Evolutionary conservation across 805 yeast genomes (phyloP), one percentile per base, ranked within the genome.

Genomic region (Metschnikowia similis): DNA sequence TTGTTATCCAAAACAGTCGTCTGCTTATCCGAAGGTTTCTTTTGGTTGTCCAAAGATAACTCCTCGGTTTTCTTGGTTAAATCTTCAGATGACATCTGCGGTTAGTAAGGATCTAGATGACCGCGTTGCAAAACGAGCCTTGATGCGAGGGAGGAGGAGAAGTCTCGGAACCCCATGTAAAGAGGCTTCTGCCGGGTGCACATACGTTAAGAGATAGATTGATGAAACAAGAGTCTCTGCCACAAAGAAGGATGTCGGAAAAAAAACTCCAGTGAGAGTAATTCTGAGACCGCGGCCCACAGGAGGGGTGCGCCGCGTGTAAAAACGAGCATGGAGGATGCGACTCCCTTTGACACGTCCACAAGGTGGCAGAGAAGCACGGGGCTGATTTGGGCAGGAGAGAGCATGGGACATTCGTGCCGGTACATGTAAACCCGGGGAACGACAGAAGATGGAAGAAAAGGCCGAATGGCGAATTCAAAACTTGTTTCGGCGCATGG

Each of bases 1-100:
- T 77, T 74, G 58, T 75, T 74, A 62, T 81, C 78, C 59, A 84
- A 78, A 48, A 82, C 83, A 43, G 87, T 82, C 61, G 69, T 65
- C 39, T 51, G 56, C 59, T 60, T 51, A 50, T 70, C 74, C 60
- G 75, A 67, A n/a, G 71, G 59, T 61, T 87, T 82, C 61, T 69
- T 65, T 32, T 51, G 56, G 59, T 60, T 51, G 51, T 70, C 74
- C 60, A 75, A 67, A 14, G 72, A 60, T 62, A 75, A 69, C 35
- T 69, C 74, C 59, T 72, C 77, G 51, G 79, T 69, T 65, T 75
- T 62, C 56, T 65, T 65, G 56, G 70, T 61, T 62, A 75, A 69
- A 63, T 74, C 77, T 62, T 71, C 77, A 56, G 77, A 66, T 35
- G 46, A 35, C 77, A 72, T 72, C 63, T 60, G 46, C 28, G 28